Evolutionary conservation across 1,284 basidiomycete genomes (phyloP).

Genomic region (Blastosporella zonata): DNA sequence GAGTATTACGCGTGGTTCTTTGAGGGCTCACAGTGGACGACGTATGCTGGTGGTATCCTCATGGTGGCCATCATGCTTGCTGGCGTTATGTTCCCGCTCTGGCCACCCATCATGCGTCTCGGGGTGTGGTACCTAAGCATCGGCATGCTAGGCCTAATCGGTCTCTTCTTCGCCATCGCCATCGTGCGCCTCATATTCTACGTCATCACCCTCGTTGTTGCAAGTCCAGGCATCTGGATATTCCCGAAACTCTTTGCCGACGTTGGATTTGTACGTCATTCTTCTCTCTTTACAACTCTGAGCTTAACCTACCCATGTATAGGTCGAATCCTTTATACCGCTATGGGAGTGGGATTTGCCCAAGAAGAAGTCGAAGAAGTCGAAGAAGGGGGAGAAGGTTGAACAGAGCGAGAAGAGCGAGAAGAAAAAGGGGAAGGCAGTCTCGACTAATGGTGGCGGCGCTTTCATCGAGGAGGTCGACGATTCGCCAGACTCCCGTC

Average conservation of each 20-base stretch:
- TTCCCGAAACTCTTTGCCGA: conserved; percentile 99
- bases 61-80: conserved; percentile 96
- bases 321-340: conserved; percentile 98
- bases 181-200: conserved; percentile 94
- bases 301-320: conserved; percentile 7
- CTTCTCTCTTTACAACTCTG: not conserved
- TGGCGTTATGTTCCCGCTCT: conserved; percentile 98
- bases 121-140: conserved; percentile 97
- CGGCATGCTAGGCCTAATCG: conserved; percentile 85
- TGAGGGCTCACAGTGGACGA: conserved; percentile 91
- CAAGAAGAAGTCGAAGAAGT: conserved; percentile 81
- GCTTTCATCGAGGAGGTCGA: conserved; percentile 56
- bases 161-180: conserved; percentile 88
- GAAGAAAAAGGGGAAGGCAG: conserved; percentile 36
- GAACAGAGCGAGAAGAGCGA: conserved; percentile 43
- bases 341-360: conserved; percentile 97
- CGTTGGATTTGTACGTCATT: conserved; percentile 88
- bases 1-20: conserved; percentile 97
- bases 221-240: conserved; percentile 95
- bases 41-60: conserved; percentile 86
- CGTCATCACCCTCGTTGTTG: conserved; percentile 85
- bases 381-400: conserved; percentile 55
- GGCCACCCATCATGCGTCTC: conserved; percentile 91
- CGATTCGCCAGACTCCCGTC: conserved; percentile 53
- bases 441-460: conserved; percentile 36